Base-by-base conservation (phyloP, 495 filamentous ascomycete species). In the Penicillium tannophilum region DNA sequence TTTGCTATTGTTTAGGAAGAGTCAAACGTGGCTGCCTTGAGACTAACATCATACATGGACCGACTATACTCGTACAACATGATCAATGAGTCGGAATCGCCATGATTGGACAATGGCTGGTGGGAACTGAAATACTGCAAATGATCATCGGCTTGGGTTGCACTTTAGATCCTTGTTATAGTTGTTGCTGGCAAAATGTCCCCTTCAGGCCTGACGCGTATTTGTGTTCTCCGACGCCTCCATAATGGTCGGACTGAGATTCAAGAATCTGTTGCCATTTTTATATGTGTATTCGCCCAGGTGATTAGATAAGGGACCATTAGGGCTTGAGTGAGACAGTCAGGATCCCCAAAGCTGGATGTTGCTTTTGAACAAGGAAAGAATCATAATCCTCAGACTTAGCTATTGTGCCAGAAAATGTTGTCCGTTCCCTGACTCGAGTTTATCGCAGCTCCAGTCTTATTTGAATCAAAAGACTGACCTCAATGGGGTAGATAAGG, bases 161-260 rank as follows among this genome's bases (percentile, higher is more conserved):
- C 45, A 48, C 41, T 24, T 42, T 39, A 20, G 6, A 60, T 49
- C 39, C 53, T 28, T 59, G 56, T 56, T 49, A 43, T 48, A 28
- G 52, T 48, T 57, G 47, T 36, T 43, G 20, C 30, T 31, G 44
- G 20, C 2, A 20, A 28, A 56, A 20, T 31, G 39, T 36, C 28
- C 11, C 45, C 17, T 56, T 56, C 52, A 23, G 60, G 31, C 24
- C 54, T 35, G 42, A 61, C 52, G 52, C 55, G 55, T 64, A 53
- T 55, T 47, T 56, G 56, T 64, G 47, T 45, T 31, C 51, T 58
- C 62, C 54, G 63, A 55, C 44, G 50, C 36, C 61, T 56, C 39
- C 52, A 54, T 42, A 20, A 23, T 30, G 23, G 52, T 43, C 46
- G 46, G 46, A 48, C 24, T 23, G 12, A 48, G 3, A 16, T 28